A percentile compares a stretch with the other conserved stretches of the same genome.
Evolutionary conservation across 225 moss, liverwort and hornwort species (phyloP).

Genomic region (Rhytidiadelphus loreus): DNA sequence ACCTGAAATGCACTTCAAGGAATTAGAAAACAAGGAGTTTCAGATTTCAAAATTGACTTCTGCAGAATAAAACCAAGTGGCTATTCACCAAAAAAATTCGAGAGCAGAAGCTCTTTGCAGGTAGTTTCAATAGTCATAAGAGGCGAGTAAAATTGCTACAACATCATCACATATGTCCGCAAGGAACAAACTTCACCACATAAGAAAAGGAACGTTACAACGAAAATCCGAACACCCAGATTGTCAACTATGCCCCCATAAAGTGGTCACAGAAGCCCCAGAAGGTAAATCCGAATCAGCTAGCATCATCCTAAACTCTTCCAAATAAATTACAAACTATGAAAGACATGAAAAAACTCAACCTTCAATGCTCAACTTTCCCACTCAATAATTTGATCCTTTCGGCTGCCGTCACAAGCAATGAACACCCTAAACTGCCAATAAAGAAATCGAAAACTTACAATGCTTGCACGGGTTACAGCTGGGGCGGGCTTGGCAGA

Average conservation of each 20-base stretch:
- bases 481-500: conserved; percentile 22
- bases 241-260: neutral
- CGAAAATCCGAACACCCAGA: neutral
- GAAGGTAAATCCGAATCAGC: neutral
- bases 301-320: neutral
- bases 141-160: neutral
- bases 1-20: neutral
- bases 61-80: neutral
- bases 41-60: neutral
- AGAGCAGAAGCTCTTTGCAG: neutral
- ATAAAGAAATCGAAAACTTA: neutral
- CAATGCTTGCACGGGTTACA: conserved; percentile 33
- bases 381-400: neutral
- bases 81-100: neutral
- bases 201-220: neutral
- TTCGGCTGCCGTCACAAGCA: neutral
- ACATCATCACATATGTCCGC: neutral
- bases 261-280: neutral
- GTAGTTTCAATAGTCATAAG: neutral
- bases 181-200: neutral
- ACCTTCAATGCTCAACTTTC: neutral
- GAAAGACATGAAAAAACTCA: neutral
- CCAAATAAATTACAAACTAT: neutral
- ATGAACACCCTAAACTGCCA: neutral
- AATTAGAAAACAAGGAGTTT: neutral